Conservation (phyloP, 768 basidiomycete species). For the Boletellus ananiceps region DNA sequence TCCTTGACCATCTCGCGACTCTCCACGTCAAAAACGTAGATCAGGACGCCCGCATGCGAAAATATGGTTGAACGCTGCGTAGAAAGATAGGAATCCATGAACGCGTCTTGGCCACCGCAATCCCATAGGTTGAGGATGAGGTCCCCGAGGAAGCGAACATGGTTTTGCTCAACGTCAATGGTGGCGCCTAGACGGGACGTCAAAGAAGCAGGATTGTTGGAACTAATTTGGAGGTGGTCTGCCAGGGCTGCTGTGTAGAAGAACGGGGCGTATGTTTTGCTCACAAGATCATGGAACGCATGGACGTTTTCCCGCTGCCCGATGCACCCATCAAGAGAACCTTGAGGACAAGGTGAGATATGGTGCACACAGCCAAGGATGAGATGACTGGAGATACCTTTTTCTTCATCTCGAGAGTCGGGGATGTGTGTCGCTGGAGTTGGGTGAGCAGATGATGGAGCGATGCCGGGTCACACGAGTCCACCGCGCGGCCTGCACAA, state of each 20-base stretch:
- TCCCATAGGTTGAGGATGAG: conserved; percentile 97
- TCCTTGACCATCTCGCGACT: conserved; percentile 81
- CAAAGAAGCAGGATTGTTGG: conserved; percentile 89
- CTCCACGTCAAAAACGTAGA: conserved; percentile 97
- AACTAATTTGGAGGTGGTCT: conserved; percentile 43
- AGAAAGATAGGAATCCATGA: conserved; percentile 95
- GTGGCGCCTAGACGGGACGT: conserved; percentile 92
- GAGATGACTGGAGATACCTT: conserved; percentile 17
- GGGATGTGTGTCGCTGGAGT: background rate
- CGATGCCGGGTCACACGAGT: no score
- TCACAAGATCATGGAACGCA: conserved; percentile 98
- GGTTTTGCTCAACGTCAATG: conserved; percentile 96
- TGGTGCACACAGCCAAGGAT: background rate
- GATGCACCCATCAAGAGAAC: conserved; percentile 98
- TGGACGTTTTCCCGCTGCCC: conserved; percentile 92
- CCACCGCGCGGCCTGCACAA: background rate
- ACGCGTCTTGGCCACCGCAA: conserved; percentile 96
- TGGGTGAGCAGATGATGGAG: background rate
- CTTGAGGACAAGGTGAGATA: conserved; percentile 35
- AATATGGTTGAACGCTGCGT: conserved; percentile 93
- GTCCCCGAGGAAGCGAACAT: conserved; percentile 94
- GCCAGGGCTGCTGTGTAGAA: conserved; percentile 1
- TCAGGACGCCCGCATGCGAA: conserved; percentile 93
- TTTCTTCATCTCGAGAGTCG: conserved; percentile 27
- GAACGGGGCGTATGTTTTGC: conserved; percentile 26